These are phyloP conservation scores for Naganishia friedmannii DNA, from an alignment of 768 basidiomycete genomes.

Conservation along the genomic window DNA sequence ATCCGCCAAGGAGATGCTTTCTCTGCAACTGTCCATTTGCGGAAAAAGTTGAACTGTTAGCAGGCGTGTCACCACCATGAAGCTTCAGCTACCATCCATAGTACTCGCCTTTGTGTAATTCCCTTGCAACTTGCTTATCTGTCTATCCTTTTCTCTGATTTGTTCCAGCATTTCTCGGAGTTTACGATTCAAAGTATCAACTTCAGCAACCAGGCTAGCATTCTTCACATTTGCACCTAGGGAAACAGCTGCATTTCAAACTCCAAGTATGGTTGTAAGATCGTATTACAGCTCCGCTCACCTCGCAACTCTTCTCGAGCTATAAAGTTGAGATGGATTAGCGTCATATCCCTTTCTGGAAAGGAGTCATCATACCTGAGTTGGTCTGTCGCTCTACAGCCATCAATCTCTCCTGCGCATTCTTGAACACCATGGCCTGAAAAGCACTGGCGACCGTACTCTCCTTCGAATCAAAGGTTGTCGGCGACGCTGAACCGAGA, in stretches of 20 bases:
- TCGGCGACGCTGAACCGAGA: not conserved
- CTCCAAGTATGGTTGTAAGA: not conserved
- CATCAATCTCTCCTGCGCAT: slow-evolving; percentile 30
- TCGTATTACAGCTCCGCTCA: slow-evolving; percentile 20
- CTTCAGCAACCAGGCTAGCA: slow-evolving; percentile 22
- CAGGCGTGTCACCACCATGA: not conserved
- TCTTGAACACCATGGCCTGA: slow-evolving; percentile 32
- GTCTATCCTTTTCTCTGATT: slow-evolving; percentile 31
- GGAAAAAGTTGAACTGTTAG: no score
- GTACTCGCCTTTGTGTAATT: slow-evolving; percentile 22
- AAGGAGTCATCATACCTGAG: slow-evolving; percentile 23
- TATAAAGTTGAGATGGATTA: not conserved
- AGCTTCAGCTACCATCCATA: not conserved
- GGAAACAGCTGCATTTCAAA: not conserved
- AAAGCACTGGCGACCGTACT: slow-evolving; percentile 23
- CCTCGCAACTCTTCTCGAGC: slow-evolving; percentile 30
- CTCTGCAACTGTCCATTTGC: slow-evolving; percentile 23
- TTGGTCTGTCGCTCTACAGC: slow-evolving; percentile 32
- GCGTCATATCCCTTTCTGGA: not conserved
- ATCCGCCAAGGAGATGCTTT: slow-evolving; percentile 28
- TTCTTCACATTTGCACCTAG: slow-evolving; percentile 26
- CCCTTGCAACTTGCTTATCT: slow-evolving; percentile 27
- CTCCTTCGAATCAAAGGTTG: no score
- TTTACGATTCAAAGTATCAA: slow-evolving; percentile 17
- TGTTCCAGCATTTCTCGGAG: slow-evolving; percentile 24